These are phyloP conservation scores for Hypoxylon trugodes DNA, from an alignment of 495 filamentous ascomycete species.

Conservation along the genomic window DNA sequence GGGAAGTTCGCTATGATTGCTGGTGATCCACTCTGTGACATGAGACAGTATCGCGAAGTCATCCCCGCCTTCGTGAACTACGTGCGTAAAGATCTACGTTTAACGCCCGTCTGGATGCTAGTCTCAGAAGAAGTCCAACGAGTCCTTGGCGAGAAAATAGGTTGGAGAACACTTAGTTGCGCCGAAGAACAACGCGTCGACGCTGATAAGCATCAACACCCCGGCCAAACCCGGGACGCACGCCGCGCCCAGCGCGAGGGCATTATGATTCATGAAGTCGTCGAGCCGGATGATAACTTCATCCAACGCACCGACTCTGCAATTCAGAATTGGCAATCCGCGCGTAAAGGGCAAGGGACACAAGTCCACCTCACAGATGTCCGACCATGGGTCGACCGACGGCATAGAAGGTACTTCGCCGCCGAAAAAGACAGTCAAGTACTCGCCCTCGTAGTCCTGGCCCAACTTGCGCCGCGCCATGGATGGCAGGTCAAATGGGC, in stretches of 20 bases:
- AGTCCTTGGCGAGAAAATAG: constrained; percentile 68
- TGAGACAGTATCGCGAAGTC: constrained; percentile 66
- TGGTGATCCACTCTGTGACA: constrained; percentile 72
- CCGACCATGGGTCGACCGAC: constrained; percentile 69
- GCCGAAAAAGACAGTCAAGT: constrained; percentile 62
- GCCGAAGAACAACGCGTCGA: constrained; percentile 73
- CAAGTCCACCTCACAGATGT: constrained; percentile 77
- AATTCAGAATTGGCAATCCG: constrained; percentile 68
- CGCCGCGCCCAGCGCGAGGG: constrained; percentile 61
- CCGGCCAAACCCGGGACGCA: constrained; percentile 59
- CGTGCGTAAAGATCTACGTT: constrained; percentile 67
- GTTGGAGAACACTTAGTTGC: constrained; percentile 75
- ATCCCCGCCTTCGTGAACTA: constrained; percentile 70
- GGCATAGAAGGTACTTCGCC: constrained; percentile 75
- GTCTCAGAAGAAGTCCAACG: constrained; percentile 65
- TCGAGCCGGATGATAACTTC: constrained; percentile 61
- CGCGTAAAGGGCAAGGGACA: constrained; percentile 65
- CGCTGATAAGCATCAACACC: constrained; percentile 57
- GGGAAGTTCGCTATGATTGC: constrained; percentile 68
- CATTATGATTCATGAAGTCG: constrained; percentile 65
- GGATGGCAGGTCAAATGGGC: constrained; percentile 79
- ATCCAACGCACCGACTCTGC: constrained; percentile 65
- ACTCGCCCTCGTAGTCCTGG: constrained; percentile 68
- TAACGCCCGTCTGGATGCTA: constrained; percentile 75
- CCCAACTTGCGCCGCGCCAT: constrained; percentile 67